Evolutionary conservation across 2,329 filamentous ascomycete genomes (phyloP), one percentile per base, ranked within the genome.

Genomic region (Macrophomina tecta): DNA sequence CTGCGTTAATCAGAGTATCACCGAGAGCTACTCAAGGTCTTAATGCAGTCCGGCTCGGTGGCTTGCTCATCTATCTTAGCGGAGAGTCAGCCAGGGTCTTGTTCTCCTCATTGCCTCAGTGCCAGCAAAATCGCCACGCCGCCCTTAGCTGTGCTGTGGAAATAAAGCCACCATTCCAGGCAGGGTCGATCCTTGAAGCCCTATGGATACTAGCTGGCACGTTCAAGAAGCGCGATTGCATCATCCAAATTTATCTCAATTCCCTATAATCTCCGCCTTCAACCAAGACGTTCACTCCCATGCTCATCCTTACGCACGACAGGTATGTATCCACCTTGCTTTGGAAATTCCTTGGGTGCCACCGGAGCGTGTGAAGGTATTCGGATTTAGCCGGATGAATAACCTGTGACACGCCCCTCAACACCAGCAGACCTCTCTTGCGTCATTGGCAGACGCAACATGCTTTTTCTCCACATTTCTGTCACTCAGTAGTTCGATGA

Each of bases 151-250:
- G 16, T 28, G 32, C 34, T 55, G 52, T 40, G 52, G 52, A 40
- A 38, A 38, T 55, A 55, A 55, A 55, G 32, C 23, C 52, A 12
- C 4, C 34, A 8, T 38, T 16, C 8, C 52, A 3, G 32, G 34
- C 52, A 38, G 38, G 32, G 52, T 18, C 52, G 52, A 55, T 40
- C 52, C 52, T 55, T 40, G 34, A 55, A 55, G 34, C 52, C 16
- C 14, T 40, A 12, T 8, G 16, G 32, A 55, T 11, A 55, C n/a
- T 23, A 23, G 32, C 18, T 23, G 9, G 7, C 6, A 16, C 1
- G 42, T 16, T 14, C n/a, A 18, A 55, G 16, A 40, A 55, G 52
- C 32, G 12, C 52, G 5, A 55, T 55, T 55, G 52, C 52, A 55
- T 40, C 34, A 53, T 53, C 28, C 9, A 34, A 55, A 40, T 23